Base-by-base conservation (phyloP, 306 rosid species). In the Trifolium subterraneum region DNA sequence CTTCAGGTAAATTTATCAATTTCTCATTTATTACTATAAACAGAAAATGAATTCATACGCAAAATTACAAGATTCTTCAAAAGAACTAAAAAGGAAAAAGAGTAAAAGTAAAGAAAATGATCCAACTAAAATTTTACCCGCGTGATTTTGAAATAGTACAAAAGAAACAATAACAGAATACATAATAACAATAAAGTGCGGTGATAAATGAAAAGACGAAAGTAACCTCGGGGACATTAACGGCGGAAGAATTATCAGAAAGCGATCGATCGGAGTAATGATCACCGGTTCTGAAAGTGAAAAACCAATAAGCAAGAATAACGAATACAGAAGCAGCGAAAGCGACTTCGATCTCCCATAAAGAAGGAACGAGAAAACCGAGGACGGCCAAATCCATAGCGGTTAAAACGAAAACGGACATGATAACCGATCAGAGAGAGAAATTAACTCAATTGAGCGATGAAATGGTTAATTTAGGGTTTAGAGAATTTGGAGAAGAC, bases 281-380 rank as follows among this genome's bases (percentile, higher is more conserved):
- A 22, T 75, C 71, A 6, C 44, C 82, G 39, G 83, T 77, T 41
- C 84, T 75, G 81, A 51, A 68, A 2, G 95, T 73, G 84, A 91
- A 90, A 76, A 87, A 84, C 88, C 87, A 87, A 84, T 84, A 88
- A 9, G 90, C 83, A 14, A 86, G 47, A 69, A 94, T 82, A 25
- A 88, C 85, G 69, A 91, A 90, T 25, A 82, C 19, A 29, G 99
- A 87, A 47, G 96, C 92, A 18, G 89, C 95, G 36, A 90, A 68
- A 0, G 97, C 51, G 60, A 94, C 94, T 85, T 94, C 44, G 87
- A 91, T 90, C 91, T 94, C 97, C 93, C 94, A 86, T 36, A 81
- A 75, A 13, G 99, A 88, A 0, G 99, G 99, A 33, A 94, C 22
- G 4, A 94, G 83, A 70, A 86, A 82, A 59, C 73, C 88, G 75